These are phyloP conservation scores for Globisporangium nunn DNA, from an alignment of 352 stramenopile species.

Conservation along the genomic window DNA sequence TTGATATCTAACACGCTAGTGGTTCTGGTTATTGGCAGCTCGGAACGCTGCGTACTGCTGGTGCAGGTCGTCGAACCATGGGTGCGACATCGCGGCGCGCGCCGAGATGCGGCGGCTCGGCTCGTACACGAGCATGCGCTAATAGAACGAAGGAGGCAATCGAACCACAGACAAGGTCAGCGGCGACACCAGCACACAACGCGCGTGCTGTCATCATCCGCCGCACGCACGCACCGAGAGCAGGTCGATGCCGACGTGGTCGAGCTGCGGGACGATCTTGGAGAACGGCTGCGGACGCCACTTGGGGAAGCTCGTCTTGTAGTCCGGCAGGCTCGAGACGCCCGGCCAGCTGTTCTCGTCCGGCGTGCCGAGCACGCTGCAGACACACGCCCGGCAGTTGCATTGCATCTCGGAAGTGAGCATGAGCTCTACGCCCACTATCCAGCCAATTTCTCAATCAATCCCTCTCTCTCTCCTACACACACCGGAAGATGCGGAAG, in stretches of 20 bases:
- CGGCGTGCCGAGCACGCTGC: slow-evolving; percentile 92
- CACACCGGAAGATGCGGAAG: slow-evolving; percentile 95
- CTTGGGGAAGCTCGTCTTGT: slow-evolving; percentile 96
- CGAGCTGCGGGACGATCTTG: slow-evolving; percentile 83
- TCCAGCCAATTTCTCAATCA: not conserved
- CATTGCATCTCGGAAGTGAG: not conserved
- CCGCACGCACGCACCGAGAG: slow-evolving; percentile 42
- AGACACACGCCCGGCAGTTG: not conserved
- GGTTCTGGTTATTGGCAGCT: slow-evolving; percentile 29
- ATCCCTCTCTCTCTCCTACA: not conserved
- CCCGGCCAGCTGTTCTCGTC: slow-evolving; percentile 95
- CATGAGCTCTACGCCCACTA: not conserved
- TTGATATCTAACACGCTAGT: slow-evolving; percentile 17
- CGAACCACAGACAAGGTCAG: too few relatives aligned
- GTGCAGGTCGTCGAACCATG: slow-evolving; percentile 81
- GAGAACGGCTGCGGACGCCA: slow-evolving; percentile 90
- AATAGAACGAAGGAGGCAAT: not conserved
- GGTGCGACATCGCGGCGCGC: slow-evolving; percentile 71
- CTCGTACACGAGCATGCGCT: slow-evolving; percentile 81
- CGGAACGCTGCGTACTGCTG: slow-evolving; percentile 68
- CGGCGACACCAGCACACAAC: too few relatives aligned
- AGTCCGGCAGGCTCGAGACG: slow-evolving; percentile 95
- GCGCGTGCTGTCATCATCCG: too few relatives aligned
- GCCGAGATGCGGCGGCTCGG: slow-evolving; percentile 72
- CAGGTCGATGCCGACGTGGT: slow-evolving; percentile 73